These are phyloP conservation scores for Gossypium australe DNA, from an alignment of 345 rosid species.

Conservation along the genomic window DNA sequence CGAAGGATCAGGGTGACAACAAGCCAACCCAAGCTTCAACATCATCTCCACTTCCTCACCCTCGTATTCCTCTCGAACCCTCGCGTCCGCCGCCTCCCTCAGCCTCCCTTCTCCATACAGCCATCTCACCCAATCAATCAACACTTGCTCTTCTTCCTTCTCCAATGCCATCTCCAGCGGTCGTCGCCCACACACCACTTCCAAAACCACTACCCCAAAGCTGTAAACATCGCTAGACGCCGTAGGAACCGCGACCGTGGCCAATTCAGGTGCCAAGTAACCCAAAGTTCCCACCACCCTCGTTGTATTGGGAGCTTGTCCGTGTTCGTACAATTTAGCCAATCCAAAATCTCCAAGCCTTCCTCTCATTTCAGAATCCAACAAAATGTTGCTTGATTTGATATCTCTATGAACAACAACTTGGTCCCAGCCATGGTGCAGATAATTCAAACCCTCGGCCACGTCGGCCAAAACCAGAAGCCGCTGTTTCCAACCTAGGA, in stretches of 20 bases:
- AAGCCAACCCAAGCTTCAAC: conserved; percentile 77
- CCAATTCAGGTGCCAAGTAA: conserved; percentile 79
- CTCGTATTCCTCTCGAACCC: conserved; percentile 40
- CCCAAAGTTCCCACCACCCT: conserved; percentile 88
- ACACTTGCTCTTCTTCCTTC: conserved; percentile 58
- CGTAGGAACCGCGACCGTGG: conserved; percentile 46
- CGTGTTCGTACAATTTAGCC: conserved; percentile 68
- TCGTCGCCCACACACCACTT: conserved; percentile 70
- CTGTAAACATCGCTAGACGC: conserved; percentile 75
- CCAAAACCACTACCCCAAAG: conserved; percentile 81
- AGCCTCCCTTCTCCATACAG: conserved; percentile 46
- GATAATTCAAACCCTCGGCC: conserved; percentile 74
- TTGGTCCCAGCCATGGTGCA: conserved; percentile 90
- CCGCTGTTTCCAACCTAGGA: conserved; percentile 54
- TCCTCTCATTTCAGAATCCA: conserved; percentile 81
- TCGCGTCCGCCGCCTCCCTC: conserved; percentile 53
- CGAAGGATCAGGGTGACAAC: conserved; percentile 74
- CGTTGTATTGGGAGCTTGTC: conserved; percentile 71
- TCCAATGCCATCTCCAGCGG: conserved; percentile 47
- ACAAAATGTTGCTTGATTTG: conserved; percentile 71
- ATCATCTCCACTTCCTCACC: conserved; percentile 56
- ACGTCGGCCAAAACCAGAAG: conserved; percentile 63
- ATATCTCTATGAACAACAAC: conserved; percentile 82
- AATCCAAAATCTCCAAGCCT: conserved; percentile 84
- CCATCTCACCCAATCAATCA: conserved; percentile 69